Evolutionary conservation across 805 yeast species (phyloP).

Genomic region (Saturnispora dispora): DNA sequence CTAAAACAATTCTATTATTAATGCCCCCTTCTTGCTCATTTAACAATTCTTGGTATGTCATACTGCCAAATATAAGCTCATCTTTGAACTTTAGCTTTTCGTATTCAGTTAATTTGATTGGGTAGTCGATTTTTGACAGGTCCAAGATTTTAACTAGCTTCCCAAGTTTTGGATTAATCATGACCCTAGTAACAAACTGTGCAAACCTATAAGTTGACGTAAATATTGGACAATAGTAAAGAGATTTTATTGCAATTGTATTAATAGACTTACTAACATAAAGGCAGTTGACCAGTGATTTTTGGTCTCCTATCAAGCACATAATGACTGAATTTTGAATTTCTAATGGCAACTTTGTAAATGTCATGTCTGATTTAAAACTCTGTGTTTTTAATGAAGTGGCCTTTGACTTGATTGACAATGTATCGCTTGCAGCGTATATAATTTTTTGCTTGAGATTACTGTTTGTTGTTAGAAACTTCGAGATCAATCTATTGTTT

Average conservation of each 20-base stretch:
- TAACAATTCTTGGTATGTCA: constrained; percentile 8
- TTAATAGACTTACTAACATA: constrained; percentile 45
- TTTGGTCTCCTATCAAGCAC: constrained; percentile 29
- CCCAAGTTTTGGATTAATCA: constrained; percentile 49
- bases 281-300: constrained; percentile 36
- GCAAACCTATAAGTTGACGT: constrained; percentile 72
- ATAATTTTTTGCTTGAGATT: constrained; percentile 22
- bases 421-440: constrained; percentile 36
- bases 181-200: constrained; percentile 64
- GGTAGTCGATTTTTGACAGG: constrained; percentile 41
- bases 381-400: constrained; percentile 6
- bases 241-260: constrained; percentile 39
- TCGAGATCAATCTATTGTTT: constrained; percentile 20
- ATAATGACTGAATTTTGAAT: constrained; percentile 31
- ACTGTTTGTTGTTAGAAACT: constrained; percentile 31
- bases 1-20: constrained; percentile 34
- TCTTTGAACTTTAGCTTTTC: constrained; percentile 15
- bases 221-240: constrained; percentile 48
- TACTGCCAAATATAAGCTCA: constrained; percentile 13
- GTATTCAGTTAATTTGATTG: constrained; percentile 24
- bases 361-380: constrained; percentile 5
- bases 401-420: constrained; percentile 28
- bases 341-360: constrained; percentile 34
- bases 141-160: constrained; percentile 47
- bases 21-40: neutral